Evolutionary conservation across 176 grass and related monocot species (phyloP).

Genomic region (Stipa capillata): DNA sequence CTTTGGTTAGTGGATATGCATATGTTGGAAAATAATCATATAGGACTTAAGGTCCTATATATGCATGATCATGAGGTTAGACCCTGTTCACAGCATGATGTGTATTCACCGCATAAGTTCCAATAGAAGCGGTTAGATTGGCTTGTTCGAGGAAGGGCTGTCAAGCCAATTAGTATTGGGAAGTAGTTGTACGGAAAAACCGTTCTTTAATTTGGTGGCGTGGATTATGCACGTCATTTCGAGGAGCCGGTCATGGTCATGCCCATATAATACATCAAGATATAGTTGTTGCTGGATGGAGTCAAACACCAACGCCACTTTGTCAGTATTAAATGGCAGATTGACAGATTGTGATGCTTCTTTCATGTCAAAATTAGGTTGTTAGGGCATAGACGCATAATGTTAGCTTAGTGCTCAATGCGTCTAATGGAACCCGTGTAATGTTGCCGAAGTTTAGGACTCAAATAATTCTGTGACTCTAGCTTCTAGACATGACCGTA

Average conservation of each 20-base stretch:
- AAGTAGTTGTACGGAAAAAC: not conserved
- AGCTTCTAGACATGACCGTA: not conserved
- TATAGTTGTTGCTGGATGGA: not conserved
- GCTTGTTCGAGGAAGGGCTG: not conserved
- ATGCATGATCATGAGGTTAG: too few relatives aligned
- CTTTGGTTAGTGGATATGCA: not conserved
- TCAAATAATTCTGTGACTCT: not conserved
- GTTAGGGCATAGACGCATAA: not conserved
- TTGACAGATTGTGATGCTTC: not conserved
- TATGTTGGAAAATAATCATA: too few relatives aligned
- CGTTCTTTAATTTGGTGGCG: not conserved
- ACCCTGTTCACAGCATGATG: too few relatives aligned
- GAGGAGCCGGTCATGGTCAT: not conserved
- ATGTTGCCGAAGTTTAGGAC: not conserved
- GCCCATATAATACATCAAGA: not conserved
- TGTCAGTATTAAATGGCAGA: not conserved
- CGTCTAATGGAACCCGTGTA: not conserved
- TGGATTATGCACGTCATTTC: not conserved
- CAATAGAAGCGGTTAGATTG: not conserved
- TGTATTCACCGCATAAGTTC: too few relatives aligned
- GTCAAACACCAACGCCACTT: not conserved
- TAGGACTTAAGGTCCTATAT: too few relatives aligned
- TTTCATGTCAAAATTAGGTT: not conserved
- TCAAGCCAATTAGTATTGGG: not conserved
- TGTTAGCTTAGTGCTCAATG: not conserved